These are phyloP conservation scores for Rhazya stricta DNA, from an alignment of 257 asterid species.

Conservation along the genomic window DNA sequence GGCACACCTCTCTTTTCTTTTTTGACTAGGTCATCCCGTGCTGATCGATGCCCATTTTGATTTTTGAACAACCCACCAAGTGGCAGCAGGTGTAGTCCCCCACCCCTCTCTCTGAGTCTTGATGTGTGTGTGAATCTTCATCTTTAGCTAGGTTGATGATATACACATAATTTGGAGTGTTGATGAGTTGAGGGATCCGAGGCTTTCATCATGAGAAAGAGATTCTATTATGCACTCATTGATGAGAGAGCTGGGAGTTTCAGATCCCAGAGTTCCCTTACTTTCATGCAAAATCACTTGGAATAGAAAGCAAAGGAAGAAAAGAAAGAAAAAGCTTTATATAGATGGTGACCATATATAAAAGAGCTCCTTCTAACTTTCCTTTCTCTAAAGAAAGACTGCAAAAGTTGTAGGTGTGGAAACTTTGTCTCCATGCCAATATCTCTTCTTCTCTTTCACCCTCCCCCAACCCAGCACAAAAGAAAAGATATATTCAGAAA, in stretches of 20 bases:
- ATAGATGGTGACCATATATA: constrained; percentile 53
- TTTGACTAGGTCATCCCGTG: constrained; percentile 47
- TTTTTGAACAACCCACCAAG: constrained; percentile 21
- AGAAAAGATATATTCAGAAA: neutral
- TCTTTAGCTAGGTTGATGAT: constrained; percentile 1
- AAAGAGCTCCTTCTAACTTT: constrained; percentile 32
- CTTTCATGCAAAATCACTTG: constrained; percentile 71
- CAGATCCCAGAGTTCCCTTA: constrained; percentile 83
- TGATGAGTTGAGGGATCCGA: constrained; percentile 64
- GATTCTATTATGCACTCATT: constrained; percentile 30
- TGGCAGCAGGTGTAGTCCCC: constrained; percentile 13
- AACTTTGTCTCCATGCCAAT: constrained; percentile 75
- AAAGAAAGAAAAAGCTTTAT: constrained; percentile 39
- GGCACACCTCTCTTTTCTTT: constrained; percentile 21
- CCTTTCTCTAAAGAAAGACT: constrained; percentile 44
- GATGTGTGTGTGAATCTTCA: constrained; percentile 27
- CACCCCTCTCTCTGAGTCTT: neutral
- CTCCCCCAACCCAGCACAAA: neutral
- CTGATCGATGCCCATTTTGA: neutral
- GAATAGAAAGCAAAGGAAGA: constrained; percentile 24
- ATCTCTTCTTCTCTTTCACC: neutral
- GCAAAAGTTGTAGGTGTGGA: constrained; percentile 75
- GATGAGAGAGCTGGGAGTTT: constrained; percentile 31
- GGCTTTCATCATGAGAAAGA: constrained; percentile 41
- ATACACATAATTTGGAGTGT: constrained; percentile 1